phyloP scores from a whole-genome alignment of 352 stramenopile genomes.

The Pythium aquatile region DNA sequence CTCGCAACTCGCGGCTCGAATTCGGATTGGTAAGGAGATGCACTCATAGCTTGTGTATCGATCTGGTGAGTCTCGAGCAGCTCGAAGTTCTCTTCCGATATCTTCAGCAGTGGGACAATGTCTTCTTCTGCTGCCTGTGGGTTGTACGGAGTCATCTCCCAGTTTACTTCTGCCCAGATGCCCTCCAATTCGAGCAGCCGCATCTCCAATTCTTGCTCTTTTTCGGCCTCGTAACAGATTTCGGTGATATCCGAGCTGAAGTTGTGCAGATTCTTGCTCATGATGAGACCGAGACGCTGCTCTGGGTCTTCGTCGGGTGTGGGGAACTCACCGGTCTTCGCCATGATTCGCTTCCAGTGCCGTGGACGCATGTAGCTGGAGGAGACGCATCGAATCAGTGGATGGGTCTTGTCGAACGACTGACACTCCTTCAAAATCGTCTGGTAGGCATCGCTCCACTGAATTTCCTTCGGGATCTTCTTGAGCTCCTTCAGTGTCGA shows the following conservation, averaged over 20 bases:
- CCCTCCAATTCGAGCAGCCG: slow-evolving; percentile 90
- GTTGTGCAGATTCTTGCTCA: slow-evolving; percentile 93
- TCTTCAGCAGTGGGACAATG: slow-evolving; percentile 88
- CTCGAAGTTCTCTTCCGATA: slow-evolving; percentile 97
- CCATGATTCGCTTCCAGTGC: slow-evolving; percentile 93
- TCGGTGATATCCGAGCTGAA: slow-evolving; percentile 95
- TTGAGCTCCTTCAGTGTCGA: slow-evolving; percentile 93
- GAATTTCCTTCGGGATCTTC: slow-evolving; percentile 90
- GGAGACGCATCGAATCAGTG: slow-evolving; percentile 71
- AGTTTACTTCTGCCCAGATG: slow-evolving; percentile 92
- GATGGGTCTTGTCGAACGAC: slow-evolving; percentile 84
- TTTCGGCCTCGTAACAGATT: slow-evolving; percentile 95
- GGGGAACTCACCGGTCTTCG: slow-evolving; percentile 89
- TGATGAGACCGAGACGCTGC: slow-evolving; percentile 87
- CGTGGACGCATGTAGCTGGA: slow-evolving; percentile 91
- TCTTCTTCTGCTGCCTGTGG: slow-evolving; percentile 67
- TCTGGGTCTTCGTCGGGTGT: slow-evolving; percentile 92
- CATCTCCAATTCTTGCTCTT: slow-evolving; percentile 95
- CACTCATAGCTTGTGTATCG: slow-evolving; percentile 95
- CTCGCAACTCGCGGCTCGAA: slow-evolving; percentile 92
- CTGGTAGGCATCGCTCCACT: slow-evolving; percentile 91
- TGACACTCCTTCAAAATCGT: slow-evolving; percentile 78
- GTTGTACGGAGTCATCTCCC: slow-evolving; percentile 93
- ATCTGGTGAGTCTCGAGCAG: slow-evolving; percentile 96
- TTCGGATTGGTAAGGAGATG: slow-evolving; percentile 93